Conservation (phyloP, 164 flowering plant genomes). For the Aristolochia contorta region DNA sequence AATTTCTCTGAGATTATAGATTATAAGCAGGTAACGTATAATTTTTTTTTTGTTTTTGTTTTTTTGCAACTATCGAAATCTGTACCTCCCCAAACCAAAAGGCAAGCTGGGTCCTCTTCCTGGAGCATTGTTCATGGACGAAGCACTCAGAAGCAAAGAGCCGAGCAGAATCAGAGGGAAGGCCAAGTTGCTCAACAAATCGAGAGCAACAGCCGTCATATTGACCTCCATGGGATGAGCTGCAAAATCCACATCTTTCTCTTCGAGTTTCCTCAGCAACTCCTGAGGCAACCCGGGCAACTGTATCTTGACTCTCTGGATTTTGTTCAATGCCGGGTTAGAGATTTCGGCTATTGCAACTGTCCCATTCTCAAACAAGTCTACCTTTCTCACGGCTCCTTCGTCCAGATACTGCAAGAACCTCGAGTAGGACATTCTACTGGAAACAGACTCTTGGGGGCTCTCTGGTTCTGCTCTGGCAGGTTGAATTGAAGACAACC, state of each 20-base stretch:
- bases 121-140: slow-evolving; percentile 14
- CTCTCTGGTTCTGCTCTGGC: slow-evolving; percentile 44
- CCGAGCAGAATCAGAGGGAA: slow-evolving; percentile 55
- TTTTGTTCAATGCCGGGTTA: slow-evolving; percentile 38
- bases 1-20: too few species aligned
- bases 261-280: slow-evolving; percentile 48
- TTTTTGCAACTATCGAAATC: not conserved
- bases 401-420: slow-evolving; percentile 55
- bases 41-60: too few species aligned
- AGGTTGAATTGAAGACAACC: slow-evolving; percentile 25
- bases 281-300: slow-evolving; percentile 49
- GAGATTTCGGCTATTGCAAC: slow-evolving; percentile 57
- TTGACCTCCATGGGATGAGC: slow-evolving; percentile 44
- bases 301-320: slow-evolving; percentile 59
- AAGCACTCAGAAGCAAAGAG: slow-evolving; percentile 21
- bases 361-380: slow-evolving; percentile 54
- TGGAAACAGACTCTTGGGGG: slow-evolving; percentile 37
- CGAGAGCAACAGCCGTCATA: slow-evolving; percentile 29
- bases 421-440: slow-evolving; percentile 55
- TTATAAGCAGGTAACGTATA: too few species aligned
- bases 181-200: slow-evolving; percentile 50
- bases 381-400: slow-evolving; percentile 55
- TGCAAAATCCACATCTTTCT: slow-evolving; percentile 60
- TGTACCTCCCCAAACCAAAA: slow-evolving; percentile 51
- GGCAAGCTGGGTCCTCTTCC: slow-evolving; percentile 58